A percentile compares a stretch with the other conserved stretches of the same genome.
Conservation (phyloP, 2,329 filamentous ascomycete species). For the Ampelomyces quisqualis region DNA sequence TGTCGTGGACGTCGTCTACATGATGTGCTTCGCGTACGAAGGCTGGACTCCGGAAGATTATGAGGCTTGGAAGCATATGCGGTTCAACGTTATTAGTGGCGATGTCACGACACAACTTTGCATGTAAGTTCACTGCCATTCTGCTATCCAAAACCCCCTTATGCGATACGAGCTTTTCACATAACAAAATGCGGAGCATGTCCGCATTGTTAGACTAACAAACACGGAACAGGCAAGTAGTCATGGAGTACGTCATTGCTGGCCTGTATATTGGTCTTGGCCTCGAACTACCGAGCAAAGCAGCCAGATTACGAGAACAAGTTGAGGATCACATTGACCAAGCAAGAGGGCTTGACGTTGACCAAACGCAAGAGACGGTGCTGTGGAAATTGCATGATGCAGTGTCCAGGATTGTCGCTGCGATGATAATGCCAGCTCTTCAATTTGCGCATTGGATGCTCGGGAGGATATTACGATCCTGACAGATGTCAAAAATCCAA, state of each 20-base stretch:
- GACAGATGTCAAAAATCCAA: background rate
- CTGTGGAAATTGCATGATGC: conserved; percentile 38
- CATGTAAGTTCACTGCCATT: conserved; percentile 42
- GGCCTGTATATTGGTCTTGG: conserved; percentile 37
- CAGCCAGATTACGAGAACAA: conserved; percentile 29
- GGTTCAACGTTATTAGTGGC: conserved; percentile 42
- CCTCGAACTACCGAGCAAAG: conserved; percentile 35
- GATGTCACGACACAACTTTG: conserved; percentile 37
- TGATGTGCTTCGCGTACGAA: conserved; percentile 43
- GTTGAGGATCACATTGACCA: conserved; percentile 30
- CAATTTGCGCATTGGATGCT: conserved; percentile 39
- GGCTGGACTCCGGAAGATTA: conserved; percentile 14
- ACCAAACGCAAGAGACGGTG: conserved; percentile 33
- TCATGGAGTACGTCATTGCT: conserved; percentile 40
- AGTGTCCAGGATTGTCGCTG: conserved; percentile 29
- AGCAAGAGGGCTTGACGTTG: conserved; percentile 29
- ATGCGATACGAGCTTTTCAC: no score
- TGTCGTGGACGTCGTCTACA: conserved; percentile 41
- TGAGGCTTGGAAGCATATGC: conserved; percentile 16
- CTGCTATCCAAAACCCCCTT: no score
- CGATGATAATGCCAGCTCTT: conserved; percentile 35
- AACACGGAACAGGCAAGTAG: conserved; percentile 39
- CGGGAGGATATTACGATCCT: conserved; percentile 33
- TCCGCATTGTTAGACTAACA: no score
- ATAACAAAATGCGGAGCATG: no score